These are phyloP conservation scores for Aspergillus homomorphus DNA, from an alignment of 495 filamentous ascomycete genomes.

Conservation along the genomic window DNA sequence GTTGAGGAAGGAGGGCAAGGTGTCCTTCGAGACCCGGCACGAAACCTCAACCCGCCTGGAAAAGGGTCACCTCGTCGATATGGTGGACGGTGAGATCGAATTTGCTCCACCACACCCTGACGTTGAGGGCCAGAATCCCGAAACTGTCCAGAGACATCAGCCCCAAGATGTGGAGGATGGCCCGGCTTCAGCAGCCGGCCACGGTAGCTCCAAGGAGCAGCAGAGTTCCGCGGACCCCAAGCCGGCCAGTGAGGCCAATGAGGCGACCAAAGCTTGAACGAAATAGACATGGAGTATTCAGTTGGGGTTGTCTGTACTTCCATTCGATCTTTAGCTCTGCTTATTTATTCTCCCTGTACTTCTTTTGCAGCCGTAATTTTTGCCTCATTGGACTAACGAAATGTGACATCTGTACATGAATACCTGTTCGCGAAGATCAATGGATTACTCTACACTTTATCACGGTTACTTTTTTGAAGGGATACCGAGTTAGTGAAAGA, in stretches of 20 bases:
- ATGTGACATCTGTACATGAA: conserved; percentile 23
- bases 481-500: neutral
- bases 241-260: conserved; percentile 74
- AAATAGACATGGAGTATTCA: conserved; percentile 15
- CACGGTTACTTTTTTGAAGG: neutral
- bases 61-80: conserved; percentile 39
- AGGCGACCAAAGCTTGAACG: conserved; percentile 50
- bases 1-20: conserved; percentile 73
- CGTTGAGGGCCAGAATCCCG: conserved; percentile 68
- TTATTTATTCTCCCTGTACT: conserved; percentile 18
- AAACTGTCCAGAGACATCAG: conserved; percentile 49
- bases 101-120: conserved; percentile 81
- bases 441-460: conserved; percentile 4
- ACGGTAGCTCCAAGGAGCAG: conserved; percentile 61
- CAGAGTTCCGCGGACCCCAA: conserved; percentile 56
- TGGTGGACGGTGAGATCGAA: conserved; percentile 61
- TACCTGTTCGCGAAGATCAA: conserved; percentile 10
- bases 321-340: conserved; percentile 6
- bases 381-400: conserved; percentile 19
- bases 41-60: conserved; percentile 74
- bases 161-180: conserved; percentile 39
- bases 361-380: conserved; percentile 15
- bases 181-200: conserved; percentile 52
- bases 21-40: conserved; percentile 90
- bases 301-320: conserved; percentile 8